Base-by-base conservation (phyloP, 352 stramenopile genomes). In the Pythium pyrilobum region DNA sequence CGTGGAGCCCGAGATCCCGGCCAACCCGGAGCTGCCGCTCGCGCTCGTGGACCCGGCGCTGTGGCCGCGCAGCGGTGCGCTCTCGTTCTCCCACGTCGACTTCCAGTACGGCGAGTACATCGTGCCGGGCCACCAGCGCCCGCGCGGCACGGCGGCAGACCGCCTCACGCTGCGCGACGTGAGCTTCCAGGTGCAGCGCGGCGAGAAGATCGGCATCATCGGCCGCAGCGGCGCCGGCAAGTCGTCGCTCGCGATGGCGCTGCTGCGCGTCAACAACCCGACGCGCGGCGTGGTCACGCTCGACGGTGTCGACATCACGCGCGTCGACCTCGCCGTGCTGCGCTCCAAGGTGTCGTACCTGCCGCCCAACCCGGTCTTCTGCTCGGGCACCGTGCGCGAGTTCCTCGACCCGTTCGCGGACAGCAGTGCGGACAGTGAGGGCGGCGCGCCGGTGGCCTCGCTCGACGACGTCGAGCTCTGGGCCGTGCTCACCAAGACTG, bases 141-240 rank as follows among this genome's bases (percentile, higher is more conserved):
- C 2, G n/a, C 38, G 5, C 38, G 28, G 33, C 20, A 50, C 31
- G 44, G 33, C 21, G 6, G 9, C n/a, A 27, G n/a, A 41, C n/a
- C 40, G 39, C 5, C 18, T 57, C 28, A 64, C 54, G n/a, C 38
- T 69, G n/a, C 44, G 40, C n/a, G 43, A 68, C 34, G 54, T 68
- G 34, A 60, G 31, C 18, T 39, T 90, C 92, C 34, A 31, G 11
- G 66, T 96, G 15, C 44, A 57, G 27, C 55, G 52, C 12, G 54
- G 59, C 21, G 64, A 89, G 46, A 72, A 75, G 39, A 73, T 87
- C 52, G 89, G 82, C 25, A 74, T 97, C 9, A 79, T 96, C 12
- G 89, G 89, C n/a, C 66, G 87, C 46, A 96, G 85, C 13, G 89
- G 87, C 20, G 64, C 69, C 16, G 85, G 85, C 34, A 97, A 97